phyloP scores from a whole-genome alignment of 257 asterid species.

The Solanum arcanum region DNA sequence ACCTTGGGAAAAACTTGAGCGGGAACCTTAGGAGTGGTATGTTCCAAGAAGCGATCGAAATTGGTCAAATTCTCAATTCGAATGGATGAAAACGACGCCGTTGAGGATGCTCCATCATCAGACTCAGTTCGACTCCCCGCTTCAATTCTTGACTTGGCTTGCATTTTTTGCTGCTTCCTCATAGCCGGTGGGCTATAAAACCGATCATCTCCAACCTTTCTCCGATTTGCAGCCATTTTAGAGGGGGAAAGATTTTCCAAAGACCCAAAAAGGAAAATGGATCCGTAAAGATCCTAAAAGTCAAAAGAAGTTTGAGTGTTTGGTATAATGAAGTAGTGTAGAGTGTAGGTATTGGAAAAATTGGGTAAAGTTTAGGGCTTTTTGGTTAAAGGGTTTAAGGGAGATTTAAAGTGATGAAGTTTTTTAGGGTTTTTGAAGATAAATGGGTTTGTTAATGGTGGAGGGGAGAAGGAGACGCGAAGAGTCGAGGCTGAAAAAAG shows the following conservation, averaged over 20 bases:
- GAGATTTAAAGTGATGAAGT: background rate
- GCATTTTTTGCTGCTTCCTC: constrained; percentile 30
- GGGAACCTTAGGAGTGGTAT: constrained; percentile 67
- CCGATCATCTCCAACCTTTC: constrained; percentile 50
- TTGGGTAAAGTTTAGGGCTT: background rate
- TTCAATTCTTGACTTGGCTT: constrained; percentile 15
- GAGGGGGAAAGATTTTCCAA: background rate
- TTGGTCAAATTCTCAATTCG: constrained; percentile 17
- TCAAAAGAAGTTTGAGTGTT: background rate
- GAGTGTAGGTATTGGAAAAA: background rate
- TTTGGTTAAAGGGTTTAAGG: background rate
- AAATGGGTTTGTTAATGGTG: constrained; percentile 2
- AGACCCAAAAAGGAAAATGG: background rate
- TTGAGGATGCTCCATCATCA: constrained; percentile 9
- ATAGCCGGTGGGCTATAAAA: constrained; percentile 84
- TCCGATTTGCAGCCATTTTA: constrained; percentile 5
- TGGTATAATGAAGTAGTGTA: background rate
- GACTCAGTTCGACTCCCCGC: constrained; percentile 12
- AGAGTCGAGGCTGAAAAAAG: background rate
- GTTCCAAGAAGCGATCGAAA: constrained; percentile 78
- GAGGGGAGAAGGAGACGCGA: background rate
- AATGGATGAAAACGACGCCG: background rate
- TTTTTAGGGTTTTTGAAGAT: background rate
- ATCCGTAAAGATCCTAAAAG: background rate
- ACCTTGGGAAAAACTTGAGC: constrained; percentile 74